Conservation (phyloP, 352 stramenopile species). For the Phytophthora constricta region DNA sequence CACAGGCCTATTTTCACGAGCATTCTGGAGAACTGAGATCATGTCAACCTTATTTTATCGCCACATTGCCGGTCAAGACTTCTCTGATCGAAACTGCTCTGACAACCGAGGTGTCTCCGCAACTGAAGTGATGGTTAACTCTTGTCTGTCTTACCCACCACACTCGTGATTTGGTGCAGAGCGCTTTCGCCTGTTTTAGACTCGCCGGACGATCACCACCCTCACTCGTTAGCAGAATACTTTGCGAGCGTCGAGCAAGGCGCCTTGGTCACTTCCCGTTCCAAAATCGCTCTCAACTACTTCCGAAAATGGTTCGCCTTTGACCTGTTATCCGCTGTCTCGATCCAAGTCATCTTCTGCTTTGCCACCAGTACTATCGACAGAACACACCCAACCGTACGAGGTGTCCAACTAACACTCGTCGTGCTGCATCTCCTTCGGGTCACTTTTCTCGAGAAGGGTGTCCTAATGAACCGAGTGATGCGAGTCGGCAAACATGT, state of each 20-base stretch:
- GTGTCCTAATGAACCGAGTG: constrained; percentile 11
- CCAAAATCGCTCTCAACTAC: constrained; percentile 18
- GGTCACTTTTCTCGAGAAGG: constrained; percentile 15
- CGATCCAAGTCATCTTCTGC: background rate
- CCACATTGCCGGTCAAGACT: too few species aligned
- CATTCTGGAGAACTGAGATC: too few species aligned
- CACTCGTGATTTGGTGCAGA: too few species aligned
- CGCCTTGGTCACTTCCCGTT: constrained; percentile 18
- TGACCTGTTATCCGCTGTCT: constrained; percentile 19
- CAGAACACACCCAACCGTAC: background rate
- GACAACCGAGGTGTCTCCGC: too few species aligned
- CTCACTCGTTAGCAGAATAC: constrained; percentile 30
- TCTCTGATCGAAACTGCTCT: too few species aligned
- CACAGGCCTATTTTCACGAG: too few species aligned
- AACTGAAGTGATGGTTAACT: too few species aligned
- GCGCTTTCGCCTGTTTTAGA: constrained; percentile 12
- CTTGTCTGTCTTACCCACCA: too few species aligned
- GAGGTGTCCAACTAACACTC: constrained; percentile 9
- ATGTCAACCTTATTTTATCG: too few species aligned
- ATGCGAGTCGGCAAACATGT: constrained; percentile 30
- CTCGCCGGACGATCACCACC: background rate
- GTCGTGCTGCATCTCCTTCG: constrained; percentile 26
- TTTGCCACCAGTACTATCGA: background rate
- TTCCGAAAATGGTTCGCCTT: constrained; percentile 13
- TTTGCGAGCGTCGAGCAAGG: constrained; percentile 12